Conservation (phyloP, 306 rosid species). For the Vigna angularis region DNA sequence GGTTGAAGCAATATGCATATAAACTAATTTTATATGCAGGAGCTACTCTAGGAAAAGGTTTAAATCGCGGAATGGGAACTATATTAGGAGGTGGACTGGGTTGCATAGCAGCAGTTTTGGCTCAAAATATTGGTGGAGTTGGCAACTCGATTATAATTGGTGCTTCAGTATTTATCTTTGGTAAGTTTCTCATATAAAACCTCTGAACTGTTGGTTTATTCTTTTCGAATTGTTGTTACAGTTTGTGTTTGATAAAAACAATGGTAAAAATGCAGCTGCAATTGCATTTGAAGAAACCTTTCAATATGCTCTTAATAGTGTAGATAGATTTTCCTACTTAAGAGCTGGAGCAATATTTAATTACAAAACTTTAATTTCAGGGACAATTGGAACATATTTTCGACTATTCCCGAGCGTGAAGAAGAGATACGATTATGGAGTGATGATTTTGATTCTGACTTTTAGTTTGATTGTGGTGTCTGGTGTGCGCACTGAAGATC, state of each 20-base stretch:
- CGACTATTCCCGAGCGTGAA: constrained; percentile 63
- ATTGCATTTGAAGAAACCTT: background rate
- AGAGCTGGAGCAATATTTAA: too few relatives aligned
- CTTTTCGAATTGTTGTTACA: background rate
- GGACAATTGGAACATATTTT: constrained; percentile 57
- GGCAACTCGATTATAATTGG: constrained; percentile 59
- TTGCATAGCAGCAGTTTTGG: constrained; percentile 63
- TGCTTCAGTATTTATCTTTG: constrained; percentile 59
- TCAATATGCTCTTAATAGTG: too few relatives aligned
- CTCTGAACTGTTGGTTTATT: background rate
- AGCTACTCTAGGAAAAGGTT: constrained; percentile 77
- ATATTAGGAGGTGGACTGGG: constrained; percentile 77
- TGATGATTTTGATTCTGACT: constrained; percentile 70
- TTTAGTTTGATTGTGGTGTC: constrained; percentile 74
- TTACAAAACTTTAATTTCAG: constrained; percentile 44
- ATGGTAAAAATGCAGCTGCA: background rate
- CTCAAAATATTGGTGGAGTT: constrained; percentile 56
- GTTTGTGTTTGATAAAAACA: background rate
- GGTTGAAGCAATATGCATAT: background rate
- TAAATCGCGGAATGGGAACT: constrained; percentile 80
- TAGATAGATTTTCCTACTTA: too few relatives aligned
- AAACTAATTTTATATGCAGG: constrained; percentile 48
- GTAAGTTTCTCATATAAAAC: constrained; percentile 43
- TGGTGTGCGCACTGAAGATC: constrained; percentile 57
- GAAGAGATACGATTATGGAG: constrained; percentile 77